Evolutionary conservation across 1,284 basidiomycete genomes (phyloP), one percentile per base, ranked within the genome.

Genomic region (Cutaneotrichosporon sp.): DNA sequence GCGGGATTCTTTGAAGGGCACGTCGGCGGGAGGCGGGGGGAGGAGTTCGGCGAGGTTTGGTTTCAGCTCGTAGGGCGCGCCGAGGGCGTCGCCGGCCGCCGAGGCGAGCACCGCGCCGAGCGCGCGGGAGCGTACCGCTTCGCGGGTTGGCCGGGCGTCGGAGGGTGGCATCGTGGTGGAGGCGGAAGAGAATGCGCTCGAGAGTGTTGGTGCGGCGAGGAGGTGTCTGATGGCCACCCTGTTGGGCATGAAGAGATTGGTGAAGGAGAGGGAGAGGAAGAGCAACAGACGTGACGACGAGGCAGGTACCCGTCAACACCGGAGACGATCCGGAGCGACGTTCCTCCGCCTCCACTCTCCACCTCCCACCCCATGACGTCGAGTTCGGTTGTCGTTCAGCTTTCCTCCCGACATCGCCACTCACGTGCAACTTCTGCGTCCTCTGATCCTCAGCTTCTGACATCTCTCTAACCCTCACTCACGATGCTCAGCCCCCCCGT

Each of bases 51-150:
- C 45, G 29, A 18, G 20, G 2, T 18, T 13, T 0, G 38, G 33
- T 2, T 52, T 25, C n/a, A 27, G 18, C 24, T 58, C 60, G 36
- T 62, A 62, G 2, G 50, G 43, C 11, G 60, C 60, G 20, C 60
- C 60, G 20, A 63, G 62, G 16, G 55, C 45, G 50, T 63, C 62
- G 54, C 62, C 62, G 18, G 54, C 42, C 9, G 54, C 62, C 1
- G 54, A 27, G 25, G 34, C 62, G 6, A 59, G 55, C 2, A 63
- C 34, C 1, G 29, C 57, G 43, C 62, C 62, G 18, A 54, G 59
- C 2, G 47, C 24, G 31, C 58, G 58, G n/a, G 27, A 27, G 29
- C 5, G 18, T 2, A 50, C 6, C 10, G 49, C 33, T 31, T 14
- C 18, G 25, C 27, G 27, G 10, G 36, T 38, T 16, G 36, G 36